Base-by-base conservation (phyloP, 306 rosid species). In the Sicyos baderoa region DNA sequence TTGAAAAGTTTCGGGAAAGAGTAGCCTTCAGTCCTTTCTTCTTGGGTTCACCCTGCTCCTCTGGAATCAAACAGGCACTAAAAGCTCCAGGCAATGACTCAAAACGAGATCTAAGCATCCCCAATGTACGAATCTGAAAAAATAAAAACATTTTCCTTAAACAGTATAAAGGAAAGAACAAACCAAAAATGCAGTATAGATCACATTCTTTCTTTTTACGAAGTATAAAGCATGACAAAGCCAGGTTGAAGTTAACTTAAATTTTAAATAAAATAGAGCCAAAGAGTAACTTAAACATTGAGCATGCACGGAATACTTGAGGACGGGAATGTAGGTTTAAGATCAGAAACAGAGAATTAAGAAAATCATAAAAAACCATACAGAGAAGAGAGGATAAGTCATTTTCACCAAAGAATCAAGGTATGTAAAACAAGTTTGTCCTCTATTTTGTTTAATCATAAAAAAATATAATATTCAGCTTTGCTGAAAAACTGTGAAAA, bases 51-150 rank as follows among this genome's bases (percentile, higher is more conserved):
- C 76, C 72, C 76, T 80, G 87, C 45, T 93, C 97, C 74, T 50
- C 84, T 8, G 98, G 98, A 68, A 89, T 83, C 84, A 93, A 84
- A 75, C 90, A 60, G 63, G 79, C 86, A 72, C 90, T 93, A 80
- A 93, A 89, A 61, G 91, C 97, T 81, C 90, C 94, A 67, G 98
- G 98, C 69, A 93, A 52, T 9, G 97, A 83, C 71, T 85, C 76
- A 75, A 93, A 93, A 48, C 97, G 97, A 73, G 97, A 93, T 72
- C 98, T 82, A 27, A 93, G 96, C 98, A 93, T 93, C 83, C 98
- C 98, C 53, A 93, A 77, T 6, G 98, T 93, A 70, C 98, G 90
- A 77, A 93, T 93, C 98, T 93, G 85, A 72, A 77, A 80, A 59
- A 76, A 71, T 60, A 74, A 54, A 13, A 78, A 62, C 54, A 40